Conservation (phyloP, 208 protist species). For the Crithidia thermophila region DNA sequence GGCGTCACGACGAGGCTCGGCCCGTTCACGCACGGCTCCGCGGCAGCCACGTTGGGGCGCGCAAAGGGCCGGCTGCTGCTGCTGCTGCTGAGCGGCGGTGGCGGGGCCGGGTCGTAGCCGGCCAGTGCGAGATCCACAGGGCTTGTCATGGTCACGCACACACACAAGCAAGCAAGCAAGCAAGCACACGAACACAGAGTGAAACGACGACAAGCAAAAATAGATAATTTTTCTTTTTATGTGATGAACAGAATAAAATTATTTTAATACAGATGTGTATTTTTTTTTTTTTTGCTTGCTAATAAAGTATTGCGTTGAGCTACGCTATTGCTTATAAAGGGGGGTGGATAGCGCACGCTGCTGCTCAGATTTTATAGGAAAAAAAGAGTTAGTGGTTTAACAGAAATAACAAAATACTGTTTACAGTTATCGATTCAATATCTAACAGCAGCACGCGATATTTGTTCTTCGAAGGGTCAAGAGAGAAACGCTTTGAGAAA, state of each 20-base stretch:
- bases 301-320: too few species aligned
- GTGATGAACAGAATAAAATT: neutral
- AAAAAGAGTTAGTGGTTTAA: too few species aligned
- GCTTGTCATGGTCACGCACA: constrained; percentile 9
- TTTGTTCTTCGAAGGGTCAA: too few species aligned
- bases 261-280: neutral
- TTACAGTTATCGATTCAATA: too few species aligned
- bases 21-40: neutral
- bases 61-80: constrained; percentile 10
- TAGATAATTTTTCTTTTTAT: neutral
- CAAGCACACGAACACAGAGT: constrained; percentile 7
- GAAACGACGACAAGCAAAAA: neutral
- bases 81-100: constrained; percentile 13
- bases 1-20: neutral
- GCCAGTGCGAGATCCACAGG: constrained; percentile 7
- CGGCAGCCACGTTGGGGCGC: neutral
- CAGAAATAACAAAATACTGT: too few species aligned
- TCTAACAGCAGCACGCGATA: too few species aligned
- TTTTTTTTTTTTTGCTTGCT: neutral
- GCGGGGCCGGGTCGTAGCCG: neutral
- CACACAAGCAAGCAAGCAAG: constrained; percentile 1
- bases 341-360: too few species aligned
- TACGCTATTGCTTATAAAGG: neutral
- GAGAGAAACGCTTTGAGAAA: neutral
- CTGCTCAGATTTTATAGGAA: too few species aligned